Evolutionary conservation across 2,329 filamentous ascomycete species (phyloP).

Genomic region (Aspergillus tubingensis): DNA sequence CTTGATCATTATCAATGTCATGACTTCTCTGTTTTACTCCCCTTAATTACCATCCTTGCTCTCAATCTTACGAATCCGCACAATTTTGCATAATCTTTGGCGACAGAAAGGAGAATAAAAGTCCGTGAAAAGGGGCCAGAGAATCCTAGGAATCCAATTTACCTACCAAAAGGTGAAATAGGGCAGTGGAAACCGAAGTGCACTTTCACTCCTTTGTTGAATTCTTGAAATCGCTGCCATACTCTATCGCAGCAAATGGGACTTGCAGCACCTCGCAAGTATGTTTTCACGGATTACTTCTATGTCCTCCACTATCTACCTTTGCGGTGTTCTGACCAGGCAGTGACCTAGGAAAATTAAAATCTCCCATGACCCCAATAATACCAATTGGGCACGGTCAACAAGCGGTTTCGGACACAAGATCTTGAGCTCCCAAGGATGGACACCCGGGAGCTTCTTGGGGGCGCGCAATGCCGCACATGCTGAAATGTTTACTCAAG

Average conservation of each 20-base stretch:
- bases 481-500: constrained; percentile 72
- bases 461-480: constrained; percentile 77
- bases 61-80: too few species aligned
- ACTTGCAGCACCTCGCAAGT: constrained; percentile 69
- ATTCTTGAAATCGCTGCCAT: not conserved
- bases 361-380: constrained; percentile 90
- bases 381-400: constrained; percentile 86
- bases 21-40: not conserved
- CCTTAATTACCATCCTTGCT: too few species aligned
- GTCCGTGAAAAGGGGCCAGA: too few species aligned
- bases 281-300: constrained; percentile 27
- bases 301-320: not conserved
- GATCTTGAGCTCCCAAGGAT: constrained; percentile 85
- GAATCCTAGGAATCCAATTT: too few species aligned
- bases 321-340: not conserved
- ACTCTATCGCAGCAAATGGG: constrained; percentile 57
- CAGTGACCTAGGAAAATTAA: constrained; percentile 59
- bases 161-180: too few species aligned
- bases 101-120: too few species aligned
- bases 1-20: not conserved
- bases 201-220: not conserved
- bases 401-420: constrained; percentile 83
- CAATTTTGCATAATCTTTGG: too few species aligned
- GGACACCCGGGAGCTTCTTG: constrained; percentile 81
- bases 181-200: too few species aligned